These are phyloP conservation scores for Lactifluus hygrophoroides DNA, from an alignment of 768 basidiomycete genomes.

Conservation along the genomic window DNA sequence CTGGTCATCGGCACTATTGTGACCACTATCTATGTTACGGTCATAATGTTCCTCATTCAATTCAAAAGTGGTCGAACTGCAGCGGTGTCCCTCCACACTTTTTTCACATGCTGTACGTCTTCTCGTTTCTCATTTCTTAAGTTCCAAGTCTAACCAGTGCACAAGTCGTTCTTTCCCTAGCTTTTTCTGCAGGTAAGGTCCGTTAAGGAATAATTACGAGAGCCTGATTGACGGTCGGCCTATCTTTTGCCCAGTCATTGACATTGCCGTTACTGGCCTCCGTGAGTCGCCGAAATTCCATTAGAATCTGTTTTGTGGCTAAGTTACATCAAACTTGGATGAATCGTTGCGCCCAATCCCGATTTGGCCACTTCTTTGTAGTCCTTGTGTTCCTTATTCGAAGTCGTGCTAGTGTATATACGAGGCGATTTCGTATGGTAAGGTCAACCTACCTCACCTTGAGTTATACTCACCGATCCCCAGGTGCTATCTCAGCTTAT, in stretches of 20 bases:
- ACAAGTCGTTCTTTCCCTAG: not conserved
- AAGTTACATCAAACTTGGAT: not conserved
- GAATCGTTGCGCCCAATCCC: not conserved
- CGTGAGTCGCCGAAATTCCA: not conserved
- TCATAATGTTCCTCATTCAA: not conserved
- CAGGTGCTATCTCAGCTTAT: constrained; percentile 18
- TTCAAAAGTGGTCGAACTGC: not conserved
- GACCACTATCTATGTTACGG: not conserved
- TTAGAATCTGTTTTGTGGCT: not conserved
- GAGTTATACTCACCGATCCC: not conserved
- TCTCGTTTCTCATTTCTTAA: not conserved
- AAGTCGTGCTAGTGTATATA: constrained; percentile 1
- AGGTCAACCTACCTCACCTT: not conserved
- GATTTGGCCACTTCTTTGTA: not conserved
- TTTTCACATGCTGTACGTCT: constrained; percentile 10
- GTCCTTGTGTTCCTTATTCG: constrained; percentile 11
- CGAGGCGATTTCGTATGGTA: constrained; percentile 8
- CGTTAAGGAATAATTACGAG: not conserved
- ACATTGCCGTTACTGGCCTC: constrained; percentile 10
- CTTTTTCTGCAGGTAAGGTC: constrained; percentile 1
- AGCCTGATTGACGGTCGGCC: not conserved
- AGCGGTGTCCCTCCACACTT: not conserved
- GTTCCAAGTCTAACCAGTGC: not conserved
- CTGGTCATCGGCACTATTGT: constrained; percentile 4
- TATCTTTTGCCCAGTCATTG: not conserved